Evolutionary conservation across 805 yeast genomes (phyloP), one percentile per base, ranked within the genome.

Genomic region (Saccharomycopsis sp.): DNA sequence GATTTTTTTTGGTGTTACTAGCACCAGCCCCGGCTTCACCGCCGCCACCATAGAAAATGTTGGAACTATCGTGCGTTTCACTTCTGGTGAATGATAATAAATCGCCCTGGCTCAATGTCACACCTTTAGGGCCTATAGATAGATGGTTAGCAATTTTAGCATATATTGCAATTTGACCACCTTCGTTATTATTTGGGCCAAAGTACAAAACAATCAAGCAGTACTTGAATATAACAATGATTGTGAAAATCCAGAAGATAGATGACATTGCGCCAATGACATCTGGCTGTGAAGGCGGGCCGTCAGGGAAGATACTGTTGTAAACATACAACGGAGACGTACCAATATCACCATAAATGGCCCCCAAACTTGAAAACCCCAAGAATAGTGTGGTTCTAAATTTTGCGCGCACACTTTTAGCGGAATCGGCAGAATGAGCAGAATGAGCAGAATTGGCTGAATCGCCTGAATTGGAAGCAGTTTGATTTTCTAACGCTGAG

Each of bases 141-240:
- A 75, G 58, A 29, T 62, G 60, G 33, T 77, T 62, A 4, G 80
- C 77, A 27, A 75, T 66, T 54, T 75, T 75, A 19, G 81, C 73
- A 52, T 76, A 77, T 35, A 77, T 69, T n/a, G 83, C 82, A 27
- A 77, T 70, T 48, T 75, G 80, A 1, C 83, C 82, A 50, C 83
- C 82, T 55, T 77, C 80, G 38, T 78, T 79, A 38, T 73, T 67
- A 56, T 76, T 74, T 7, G 79, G 76, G 11, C 81, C 83, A 37
- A 65, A 55, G 16, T 54, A 51, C 39, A 76, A 61, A 7, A 76
- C 81, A 40, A 77, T 58, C 33, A 68, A 54, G 13, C 71, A 61
- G 53, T 77, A 77, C 54, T 77, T 77, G 55, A 68, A 38, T 38
- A 76, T 65, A 4, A 75, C 81, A 33, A 77, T 62, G 34, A 76